These are phyloP conservation scores for Punica granatum DNA, from an alignment of 345 rosid species.

Conservation along the genomic window DNA sequence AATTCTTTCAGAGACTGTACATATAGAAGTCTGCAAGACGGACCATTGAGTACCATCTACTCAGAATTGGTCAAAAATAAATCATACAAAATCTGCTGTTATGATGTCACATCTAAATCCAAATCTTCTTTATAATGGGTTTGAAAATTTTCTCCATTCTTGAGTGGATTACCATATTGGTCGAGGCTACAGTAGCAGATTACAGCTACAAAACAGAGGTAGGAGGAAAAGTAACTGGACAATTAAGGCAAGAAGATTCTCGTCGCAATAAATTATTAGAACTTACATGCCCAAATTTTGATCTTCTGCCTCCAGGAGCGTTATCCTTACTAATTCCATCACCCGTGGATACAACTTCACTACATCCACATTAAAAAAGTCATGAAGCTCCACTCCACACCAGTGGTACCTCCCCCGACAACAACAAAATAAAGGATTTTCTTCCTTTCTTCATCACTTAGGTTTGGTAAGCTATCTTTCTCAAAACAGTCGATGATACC, in stretches of 20 bases:
- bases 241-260: too few relatives aligned
- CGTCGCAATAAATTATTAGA: background rate
- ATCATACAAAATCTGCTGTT: background rate
- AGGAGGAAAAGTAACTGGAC: too few relatives aligned
- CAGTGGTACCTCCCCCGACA: conserved; percentile 99
- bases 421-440: conserved; percentile 89
- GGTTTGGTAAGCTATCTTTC: conserved; percentile 78
- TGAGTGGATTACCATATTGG: background rate
- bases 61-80: background rate
- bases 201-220: too few relatives aligned
- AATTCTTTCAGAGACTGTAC: background rate
- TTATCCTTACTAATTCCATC: conserved; percentile 51
- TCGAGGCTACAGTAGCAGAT: background rate
- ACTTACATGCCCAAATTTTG: conserved; percentile 77
- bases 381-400: conserved; percentile 96
- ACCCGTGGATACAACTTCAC: conserved; percentile 72
- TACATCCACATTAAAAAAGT: conserved; percentile 78
- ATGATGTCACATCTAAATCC: background rate
- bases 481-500: conserved; percentile 79
- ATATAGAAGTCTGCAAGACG: background rate
- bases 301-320: conserved; percentile 95
- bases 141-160: background rate
- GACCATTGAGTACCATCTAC: background rate
- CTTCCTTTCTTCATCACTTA: conserved; percentile 82
- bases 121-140: background rate